A percentile compares a stretch with the other conserved stretches of the same genome.
phyloP scores from a whole-genome alignment of 139 green algal genomes.

The Chlamydomonas schloesseri region DNA sequence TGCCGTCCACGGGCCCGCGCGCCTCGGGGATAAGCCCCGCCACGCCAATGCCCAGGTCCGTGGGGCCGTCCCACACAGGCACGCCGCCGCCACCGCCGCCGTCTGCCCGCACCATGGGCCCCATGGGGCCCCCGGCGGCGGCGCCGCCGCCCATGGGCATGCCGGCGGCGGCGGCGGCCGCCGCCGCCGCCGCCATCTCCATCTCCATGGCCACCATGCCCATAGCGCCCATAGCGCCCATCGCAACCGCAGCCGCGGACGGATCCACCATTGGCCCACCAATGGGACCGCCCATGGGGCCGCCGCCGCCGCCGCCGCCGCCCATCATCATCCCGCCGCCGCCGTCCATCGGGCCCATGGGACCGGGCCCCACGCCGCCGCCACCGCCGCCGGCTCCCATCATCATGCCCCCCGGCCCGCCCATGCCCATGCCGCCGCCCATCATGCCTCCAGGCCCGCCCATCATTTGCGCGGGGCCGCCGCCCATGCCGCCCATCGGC shows the following conservation, averaged over 20 bases:
- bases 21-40: slow-evolving; percentile 14
- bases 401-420: neutral
- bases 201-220: slow-evolving; percentile 29
- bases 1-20: neutral
- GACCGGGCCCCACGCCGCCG: neutral
- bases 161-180: neutral
- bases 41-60: neutral
- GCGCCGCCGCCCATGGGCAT: neutral
- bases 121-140: no score
- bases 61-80: no score
- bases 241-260: no score
- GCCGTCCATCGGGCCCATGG: neutral
- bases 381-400: neutral
- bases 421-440: neutral
- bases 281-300: neutral
- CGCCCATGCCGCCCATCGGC: neutral
- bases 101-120: neutral
- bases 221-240: neutral
- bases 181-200: slow-evolving; percentile 21
- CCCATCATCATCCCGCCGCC: neutral
- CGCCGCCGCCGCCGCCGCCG: neutral
- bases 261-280: neutral
- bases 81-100: neutral
- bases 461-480: neutral
- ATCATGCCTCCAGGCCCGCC: neutral